These are phyloP conservation scores for Phytomonas serpens DNA, from an alignment of 208 protist species.

Conservation along the genomic window DNA sequence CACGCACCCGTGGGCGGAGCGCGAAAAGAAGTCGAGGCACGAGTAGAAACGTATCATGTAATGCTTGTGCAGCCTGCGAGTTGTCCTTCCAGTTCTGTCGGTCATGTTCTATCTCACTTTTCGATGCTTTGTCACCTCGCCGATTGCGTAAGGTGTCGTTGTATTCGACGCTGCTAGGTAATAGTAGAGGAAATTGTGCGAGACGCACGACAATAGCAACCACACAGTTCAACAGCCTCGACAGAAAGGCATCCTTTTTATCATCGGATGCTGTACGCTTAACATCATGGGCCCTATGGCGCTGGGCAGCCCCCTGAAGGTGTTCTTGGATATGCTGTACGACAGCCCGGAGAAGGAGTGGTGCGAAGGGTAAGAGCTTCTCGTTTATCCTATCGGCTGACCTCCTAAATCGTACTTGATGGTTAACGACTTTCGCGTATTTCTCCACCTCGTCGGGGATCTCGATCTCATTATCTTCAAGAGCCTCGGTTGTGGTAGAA, in stretches of 20 bases:
- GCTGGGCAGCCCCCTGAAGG: background rate
- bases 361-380: background rate
- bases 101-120: background rate
- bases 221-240: background rate
- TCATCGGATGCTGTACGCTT: background rate
- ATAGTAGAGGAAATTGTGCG: conserved; percentile 9
- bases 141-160: background rate
- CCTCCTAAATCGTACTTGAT: background rate
- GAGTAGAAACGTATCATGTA: conserved; percentile 20
- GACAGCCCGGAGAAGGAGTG: background rate
- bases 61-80: conserved; percentile 5
- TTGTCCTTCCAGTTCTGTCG: background rate
- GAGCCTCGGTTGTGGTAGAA: background rate
- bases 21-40: conserved; percentile 29
- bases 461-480: background rate
- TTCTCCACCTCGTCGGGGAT: background rate
- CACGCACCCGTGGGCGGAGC: conserved; percentile 17
- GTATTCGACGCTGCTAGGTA: background rate
- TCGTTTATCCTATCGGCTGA: background rate
- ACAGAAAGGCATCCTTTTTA: background rate
- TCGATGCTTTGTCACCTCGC: background rate
- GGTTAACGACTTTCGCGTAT: background rate
- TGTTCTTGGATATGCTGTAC: background rate
- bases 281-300: background rate
- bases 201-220: conserved; percentile 16